Conservation (phyloP, 805 yeast species). For the Schizosaccharomyces octosporus region DNA sequence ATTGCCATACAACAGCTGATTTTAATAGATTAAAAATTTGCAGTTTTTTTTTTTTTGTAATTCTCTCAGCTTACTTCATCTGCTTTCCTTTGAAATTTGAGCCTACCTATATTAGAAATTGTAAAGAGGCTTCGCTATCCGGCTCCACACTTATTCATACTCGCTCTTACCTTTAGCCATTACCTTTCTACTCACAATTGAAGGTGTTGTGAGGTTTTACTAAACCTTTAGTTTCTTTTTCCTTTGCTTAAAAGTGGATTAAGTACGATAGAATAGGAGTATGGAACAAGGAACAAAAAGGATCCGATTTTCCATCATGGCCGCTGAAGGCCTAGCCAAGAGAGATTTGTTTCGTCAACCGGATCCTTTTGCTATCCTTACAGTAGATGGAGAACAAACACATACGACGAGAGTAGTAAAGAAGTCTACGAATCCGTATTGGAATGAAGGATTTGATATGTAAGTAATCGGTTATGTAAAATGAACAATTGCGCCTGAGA, state of each 20-base stretch:
- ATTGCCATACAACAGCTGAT: too few relatives aligned
- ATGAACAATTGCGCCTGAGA: neutral
- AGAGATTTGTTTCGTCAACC: conserved; percentile 71
- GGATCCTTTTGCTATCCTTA: conserved; percentile 91
- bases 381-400: conserved; percentile 94
- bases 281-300: conserved; percentile 2
- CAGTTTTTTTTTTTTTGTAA: too few relatives aligned
- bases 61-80: too few relatives aligned
- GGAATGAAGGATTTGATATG: conserved; percentile 83
- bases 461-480: conserved; percentile 11
- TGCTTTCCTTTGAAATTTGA: too few relatives aligned
- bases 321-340: conserved; percentile 90
- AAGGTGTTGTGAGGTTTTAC: conserved; percentile 20
- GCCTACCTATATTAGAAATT: too few relatives aligned
- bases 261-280: neutral
- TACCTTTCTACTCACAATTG: conserved; percentile 6
- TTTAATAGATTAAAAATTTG: too few relatives aligned
- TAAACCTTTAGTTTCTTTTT: neutral
- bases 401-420: conserved; percentile 83
- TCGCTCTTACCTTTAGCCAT: neutral
- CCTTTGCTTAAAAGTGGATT: too few relatives aligned
- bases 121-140: too few relatives aligned
- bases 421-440: conserved; percentile 84
- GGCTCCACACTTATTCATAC: neutral
- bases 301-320: conserved; percentile 13